Base-by-base conservation (phyloP, 73 alveolate species). In the Paramecium tetraurelia region DNA sequence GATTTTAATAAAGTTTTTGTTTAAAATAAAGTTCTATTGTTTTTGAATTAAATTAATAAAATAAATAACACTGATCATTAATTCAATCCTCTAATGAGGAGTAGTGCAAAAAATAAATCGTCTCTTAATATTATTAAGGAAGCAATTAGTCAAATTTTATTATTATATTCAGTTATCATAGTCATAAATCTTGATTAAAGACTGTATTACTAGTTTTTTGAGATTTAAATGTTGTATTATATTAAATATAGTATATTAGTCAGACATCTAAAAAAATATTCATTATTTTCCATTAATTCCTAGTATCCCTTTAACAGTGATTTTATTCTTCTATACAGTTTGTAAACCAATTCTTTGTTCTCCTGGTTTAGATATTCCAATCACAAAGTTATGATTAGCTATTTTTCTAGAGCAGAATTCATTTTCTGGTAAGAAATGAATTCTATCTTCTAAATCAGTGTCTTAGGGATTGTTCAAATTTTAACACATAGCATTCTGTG, bases 331-430 rank as follows among this genome's bases (percentile, higher is more conserved):
- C n/a, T 80, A 7, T 20, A 80, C 20, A 11, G 90, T 80, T 48
- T 46, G 8, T 21, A 80, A 35, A 20, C 90, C 90, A 3, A 80
- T 48, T 22, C 90, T 40, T 27, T 12, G 5, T 48, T 44, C 20
- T 14, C 90, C 90, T 40, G 90, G 90, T 80, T 80, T 80, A 24
- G 57, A 31, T 3, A 80, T 48, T 20, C 90, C 43, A 20, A 53
- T 80, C 2, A 80, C 90, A 29, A 80, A 80, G 18, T n/a, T 71
- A 36, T 71, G 57, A 9, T 38, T 75, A 1, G 35, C 58, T 12
- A 63, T 63, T 31, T 63, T 63, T 0, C 24, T 12, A 20, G 11
- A 16, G 7, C 69, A 53, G 31, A 53, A 53, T 18, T 53, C 69
- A 16, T 16, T 16, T 53, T 53, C 69, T 53, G 69, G 69, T n/a